Evolutionary conservation across 1,284 basidiomycete genomes (phyloP).

Genomic region (Ustilago cynodontis): DNA sequence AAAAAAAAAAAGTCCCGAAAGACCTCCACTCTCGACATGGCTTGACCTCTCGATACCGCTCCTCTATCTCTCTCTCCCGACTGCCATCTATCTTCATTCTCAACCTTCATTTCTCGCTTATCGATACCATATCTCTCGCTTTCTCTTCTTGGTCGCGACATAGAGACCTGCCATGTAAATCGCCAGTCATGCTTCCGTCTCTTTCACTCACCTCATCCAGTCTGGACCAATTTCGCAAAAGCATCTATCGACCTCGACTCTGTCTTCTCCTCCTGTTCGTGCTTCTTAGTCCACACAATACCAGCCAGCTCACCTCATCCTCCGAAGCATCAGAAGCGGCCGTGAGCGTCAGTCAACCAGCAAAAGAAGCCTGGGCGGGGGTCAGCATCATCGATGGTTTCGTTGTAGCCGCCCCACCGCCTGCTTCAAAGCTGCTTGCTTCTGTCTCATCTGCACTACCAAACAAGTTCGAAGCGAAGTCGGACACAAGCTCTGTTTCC

Average conservation of each 20-base stretch:
- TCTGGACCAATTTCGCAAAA: slow-evolving; percentile 50
- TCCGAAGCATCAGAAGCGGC: not conserved
- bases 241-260: slow-evolving; percentile 54
- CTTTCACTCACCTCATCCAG: slow-evolving; percentile 39
- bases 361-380: slow-evolving; percentile 26
- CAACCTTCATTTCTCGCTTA: not conserved
- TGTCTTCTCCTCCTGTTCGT: slow-evolving; percentile 50
- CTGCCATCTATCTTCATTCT: no score
- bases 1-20: no score
- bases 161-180: slow-evolving; percentile 10
- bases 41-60: no score
- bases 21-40: no score
- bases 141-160: no score
- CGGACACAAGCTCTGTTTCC: not conserved
- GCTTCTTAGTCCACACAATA: slow-evolving; percentile 45
- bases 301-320: slow-evolving; percentile 30
- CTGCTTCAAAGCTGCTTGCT: slow-evolving; percentile 10
- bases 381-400: slow-evolving; percentile 47
- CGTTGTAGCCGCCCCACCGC: slow-evolving; percentile 35
- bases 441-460: slow-evolving; percentile 8
- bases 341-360: slow-evolving; percentile 35
- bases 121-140: no score
- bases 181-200: slow-evolving; percentile 32
- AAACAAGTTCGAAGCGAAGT: not conserved
- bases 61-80: no score